Percentiles rank a stretch among this genome's conserved stretches.
Conservation (phyloP, 192 early-diverging fungal species). For the Pilaira anomala region DNA sequence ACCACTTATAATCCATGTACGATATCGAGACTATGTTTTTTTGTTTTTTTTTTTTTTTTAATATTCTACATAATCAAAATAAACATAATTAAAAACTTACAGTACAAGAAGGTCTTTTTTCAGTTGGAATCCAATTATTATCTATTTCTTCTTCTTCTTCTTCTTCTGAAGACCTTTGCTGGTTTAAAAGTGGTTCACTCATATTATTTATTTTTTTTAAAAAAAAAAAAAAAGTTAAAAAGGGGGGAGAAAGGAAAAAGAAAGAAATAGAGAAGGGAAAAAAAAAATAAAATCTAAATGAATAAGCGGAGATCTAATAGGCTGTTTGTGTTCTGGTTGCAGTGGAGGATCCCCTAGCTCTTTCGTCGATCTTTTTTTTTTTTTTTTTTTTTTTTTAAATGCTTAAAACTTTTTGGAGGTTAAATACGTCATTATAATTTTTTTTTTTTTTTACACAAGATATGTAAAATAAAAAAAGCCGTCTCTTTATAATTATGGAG, state of each 20-base stretch:
- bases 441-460: too few species aligned
- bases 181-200: constrained; percentile 11
- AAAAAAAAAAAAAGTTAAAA: not conserved
- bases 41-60: not conserved
- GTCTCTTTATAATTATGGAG: too few species aligned
- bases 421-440: too few species aligned
- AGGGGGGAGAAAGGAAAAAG: not conserved
- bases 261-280: not conserved
- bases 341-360: too few species aligned
- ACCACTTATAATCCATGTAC: too few species aligned
- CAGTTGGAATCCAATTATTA: constrained; percentile 5
- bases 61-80: not conserved
- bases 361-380: not conserved
- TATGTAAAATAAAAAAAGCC: too few species aligned
- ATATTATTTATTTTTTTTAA: not conserved
- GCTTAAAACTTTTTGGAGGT: too few species aligned
- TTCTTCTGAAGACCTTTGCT: too few species aligned
- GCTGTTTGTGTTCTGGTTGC: too few species aligned
- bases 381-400: not conserved
- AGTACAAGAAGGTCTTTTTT: constrained; percentile 11
- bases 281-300: not conserved
- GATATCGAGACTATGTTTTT: not conserved
- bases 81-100: constrained; percentile 2
- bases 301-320: not conserved
- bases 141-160: not conserved